A percentile compares a stretch with the other conserved stretches of the same genome.
These are phyloP conservation scores for Paramecium tetraurelia DNA, from an alignment of 73 alveolate species.

Conservation along the genomic window DNA sequence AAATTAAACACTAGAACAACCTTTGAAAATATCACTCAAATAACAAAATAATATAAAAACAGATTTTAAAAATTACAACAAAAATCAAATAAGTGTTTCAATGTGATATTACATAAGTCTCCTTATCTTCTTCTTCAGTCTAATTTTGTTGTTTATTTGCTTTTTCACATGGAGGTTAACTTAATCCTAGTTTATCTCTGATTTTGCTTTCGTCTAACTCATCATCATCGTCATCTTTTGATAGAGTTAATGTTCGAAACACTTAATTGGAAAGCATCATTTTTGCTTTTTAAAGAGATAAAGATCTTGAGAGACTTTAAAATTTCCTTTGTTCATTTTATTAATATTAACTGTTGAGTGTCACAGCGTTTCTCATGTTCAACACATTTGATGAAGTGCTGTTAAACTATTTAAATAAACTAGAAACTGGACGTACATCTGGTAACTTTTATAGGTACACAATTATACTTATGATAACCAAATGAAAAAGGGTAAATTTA, in stretches of 20 bases:
- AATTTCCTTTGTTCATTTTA: neutral
- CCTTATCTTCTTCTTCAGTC: neutral
- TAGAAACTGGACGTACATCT: conserved; percentile 14
- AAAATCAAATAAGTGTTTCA: neutral
- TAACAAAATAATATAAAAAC: too few species aligned
- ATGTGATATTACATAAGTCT: neutral
- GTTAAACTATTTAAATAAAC: neutral
- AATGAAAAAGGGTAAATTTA: conserved; percentile 32
- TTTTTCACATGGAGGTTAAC: neutral
- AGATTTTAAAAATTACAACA: neutral
- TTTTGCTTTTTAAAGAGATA: neutral
- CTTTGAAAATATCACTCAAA: too few species aligned
- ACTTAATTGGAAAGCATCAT: neutral
- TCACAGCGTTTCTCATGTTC: neutral
- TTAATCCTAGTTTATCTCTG: neutral
- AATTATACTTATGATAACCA: conserved; percentile 40
- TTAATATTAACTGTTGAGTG: neutral
- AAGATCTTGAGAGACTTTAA: neutral
- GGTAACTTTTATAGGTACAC: neutral
- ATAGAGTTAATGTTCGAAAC: neutral
- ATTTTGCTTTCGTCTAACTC: neutral
- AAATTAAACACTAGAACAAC: too few species aligned
- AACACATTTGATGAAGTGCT: neutral
- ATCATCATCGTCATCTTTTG: neutral
- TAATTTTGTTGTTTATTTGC: neutral